These are phyloP conservation scores for Inga leiocalycina DNA, from an alignment of 306 rosid genomes.

Conservation along the genomic window DNA sequence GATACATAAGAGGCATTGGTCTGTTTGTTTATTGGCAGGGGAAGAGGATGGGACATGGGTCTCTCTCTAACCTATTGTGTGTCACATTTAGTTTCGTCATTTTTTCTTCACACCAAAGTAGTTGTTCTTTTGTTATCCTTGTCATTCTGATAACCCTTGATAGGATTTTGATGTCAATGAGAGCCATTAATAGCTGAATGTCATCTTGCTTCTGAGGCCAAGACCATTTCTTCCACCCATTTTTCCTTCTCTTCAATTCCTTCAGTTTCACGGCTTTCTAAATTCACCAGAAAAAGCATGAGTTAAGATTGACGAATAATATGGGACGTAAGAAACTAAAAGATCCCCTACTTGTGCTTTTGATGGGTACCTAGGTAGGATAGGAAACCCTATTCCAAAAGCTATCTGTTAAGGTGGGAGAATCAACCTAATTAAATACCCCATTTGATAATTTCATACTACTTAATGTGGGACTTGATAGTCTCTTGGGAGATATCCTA, in stretches of 20 bases:
- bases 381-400: neutral
- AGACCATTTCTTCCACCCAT: conserved; percentile 66
- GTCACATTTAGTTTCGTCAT: conserved; percentile 71
- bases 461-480: neutral
- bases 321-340: neutral
- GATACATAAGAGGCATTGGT: neutral
- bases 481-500: too few species aligned
- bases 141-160: conserved; percentile 73
- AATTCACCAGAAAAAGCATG: conserved; percentile 17
- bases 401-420: neutral
- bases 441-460: neutral
- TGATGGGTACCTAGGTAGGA: neutral
- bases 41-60: conserved; percentile 78
- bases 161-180: conserved; percentile 69
- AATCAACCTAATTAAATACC: neutral
- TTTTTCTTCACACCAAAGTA: conserved; percentile 94
- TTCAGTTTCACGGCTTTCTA: conserved; percentile 80
- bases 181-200: conserved; percentile 71
- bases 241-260: conserved; percentile 73
- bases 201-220: conserved; percentile 85
- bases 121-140: conserved; percentile 72
- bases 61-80: conserved; percentile 73
- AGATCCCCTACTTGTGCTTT: neutral
- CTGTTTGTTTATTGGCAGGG: conserved; percentile 52
- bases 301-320: neutral